phyloP scores from a whole-genome alignment of 495 filamentous ascomycete genomes.

The Aspergillus cavernicola region DNA sequence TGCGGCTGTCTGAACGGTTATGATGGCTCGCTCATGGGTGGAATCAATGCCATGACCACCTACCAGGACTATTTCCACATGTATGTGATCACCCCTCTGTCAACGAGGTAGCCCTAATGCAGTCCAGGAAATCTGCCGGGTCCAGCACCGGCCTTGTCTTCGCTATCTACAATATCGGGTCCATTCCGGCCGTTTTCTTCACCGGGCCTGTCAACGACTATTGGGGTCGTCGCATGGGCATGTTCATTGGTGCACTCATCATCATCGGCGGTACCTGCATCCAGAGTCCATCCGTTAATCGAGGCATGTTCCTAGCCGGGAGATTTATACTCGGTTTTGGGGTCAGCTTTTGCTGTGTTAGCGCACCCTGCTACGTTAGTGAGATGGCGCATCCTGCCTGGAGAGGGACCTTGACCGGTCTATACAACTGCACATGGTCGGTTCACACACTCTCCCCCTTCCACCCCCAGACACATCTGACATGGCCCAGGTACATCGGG shows the following conservation, averaged over 20 bases:
- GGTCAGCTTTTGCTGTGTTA: constrained; percentile 60
- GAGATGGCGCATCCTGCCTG: constrained; percentile 70
- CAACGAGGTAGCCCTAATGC: background rate
- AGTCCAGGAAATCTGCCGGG: constrained; percentile 19
- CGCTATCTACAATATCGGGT: constrained; percentile 54
- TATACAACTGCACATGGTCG: constrained; percentile 27
- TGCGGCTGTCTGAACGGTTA: constrained; percentile 42
- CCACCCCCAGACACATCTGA: background rate
- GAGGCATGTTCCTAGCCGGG: constrained; percentile 61
- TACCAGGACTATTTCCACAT: constrained; percentile 39
- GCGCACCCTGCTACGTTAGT: constrained; percentile 66
- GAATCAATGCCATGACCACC: constrained; percentile 32
- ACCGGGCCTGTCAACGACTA: constrained; percentile 22
- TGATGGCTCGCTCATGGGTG: constrained; percentile 48
- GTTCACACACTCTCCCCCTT: background rate
- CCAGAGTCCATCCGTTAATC: constrained; percentile 42
- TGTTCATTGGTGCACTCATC: constrained; percentile 55
- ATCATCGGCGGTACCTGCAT: constrained; percentile 56
- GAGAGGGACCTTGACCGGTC: constrained; percentile 59
- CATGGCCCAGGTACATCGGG: constrained; percentile 35
- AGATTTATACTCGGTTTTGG: constrained; percentile 73
- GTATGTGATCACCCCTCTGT: constrained; percentile 9
- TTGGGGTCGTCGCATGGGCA: constrained; percentile 57
- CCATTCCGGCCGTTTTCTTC: constrained; percentile 19
- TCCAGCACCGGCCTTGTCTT: constrained; percentile 50